These are phyloP conservation scores for Psilocybe subaeruginosa DNA, from an alignment of 768 basidiomycete genomes.

Conservation along the genomic window DNA sequence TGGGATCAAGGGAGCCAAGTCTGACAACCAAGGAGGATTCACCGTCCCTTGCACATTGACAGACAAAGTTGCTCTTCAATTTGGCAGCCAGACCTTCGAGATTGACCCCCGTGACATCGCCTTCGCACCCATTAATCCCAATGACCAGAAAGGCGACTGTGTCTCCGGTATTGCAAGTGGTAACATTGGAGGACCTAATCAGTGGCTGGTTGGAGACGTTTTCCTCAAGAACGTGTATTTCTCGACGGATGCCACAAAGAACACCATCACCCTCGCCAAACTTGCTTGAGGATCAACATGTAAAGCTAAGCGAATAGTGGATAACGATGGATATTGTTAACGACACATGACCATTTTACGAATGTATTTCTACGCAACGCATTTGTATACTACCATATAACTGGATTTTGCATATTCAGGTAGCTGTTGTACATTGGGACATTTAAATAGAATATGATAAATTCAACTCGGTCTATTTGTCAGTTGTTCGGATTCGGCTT, in stretches of 20 bases:
- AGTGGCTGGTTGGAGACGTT: slow-evolving; percentile 44
- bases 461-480: too few species aligned
- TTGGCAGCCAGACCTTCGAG: slow-evolving; percentile 48
- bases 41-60: slow-evolving; percentile 51
- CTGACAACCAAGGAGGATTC: slow-evolving; percentile 50
- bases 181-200: slow-evolving; percentile 46
- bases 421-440: too few species aligned
- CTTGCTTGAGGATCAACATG: slow-evolving; percentile 11
- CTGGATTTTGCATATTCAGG: too few species aligned
- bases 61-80: slow-evolving; percentile 46
- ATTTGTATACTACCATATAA: too few species aligned
- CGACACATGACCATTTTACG: too few species aligned
- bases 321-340: neutral
- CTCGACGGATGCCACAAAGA: slow-evolving; percentile 60
- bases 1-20: slow-evolving; percentile 42
- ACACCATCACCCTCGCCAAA: slow-evolving; percentile 59
- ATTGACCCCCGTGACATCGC: slow-evolving; percentile 72
- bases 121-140: slow-evolving; percentile 51
- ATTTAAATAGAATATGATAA: too few species aligned
- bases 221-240: slow-evolving; percentile 82
- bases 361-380: too few species aligned
- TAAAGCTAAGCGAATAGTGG: neutral
- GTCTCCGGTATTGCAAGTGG: slow-evolving; percentile 71
- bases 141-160: slow-evolving; percentile 64
- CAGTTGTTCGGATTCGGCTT: too few species aligned